Percentiles rank a stretch among this genome's conserved stretches.
Conservation (phyloP, 768 basidiomycete species). For the Boletus rubroflammeus region DNA sequence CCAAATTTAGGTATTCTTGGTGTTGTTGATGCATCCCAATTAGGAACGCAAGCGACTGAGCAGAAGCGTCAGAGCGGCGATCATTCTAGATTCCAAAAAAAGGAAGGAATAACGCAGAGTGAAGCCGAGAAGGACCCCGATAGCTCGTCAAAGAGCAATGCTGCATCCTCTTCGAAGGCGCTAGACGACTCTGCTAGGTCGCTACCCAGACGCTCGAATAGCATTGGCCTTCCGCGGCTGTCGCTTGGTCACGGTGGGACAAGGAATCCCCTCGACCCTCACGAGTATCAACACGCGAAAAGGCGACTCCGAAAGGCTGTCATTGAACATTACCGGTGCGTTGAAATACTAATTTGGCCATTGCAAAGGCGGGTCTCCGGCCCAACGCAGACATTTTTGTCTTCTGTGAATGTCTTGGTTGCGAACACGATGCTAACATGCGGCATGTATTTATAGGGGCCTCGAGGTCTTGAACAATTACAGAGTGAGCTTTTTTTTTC, state of each 20-base stretch:
- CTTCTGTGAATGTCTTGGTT: neutral
- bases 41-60: neutral
- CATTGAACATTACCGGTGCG: conserved; percentile 74
- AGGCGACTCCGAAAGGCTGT: conserved; percentile 80
- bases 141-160: neutral
- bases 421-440: conserved; percentile 5
- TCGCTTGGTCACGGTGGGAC: neutral
- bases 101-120: neutral
- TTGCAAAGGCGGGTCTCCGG: neutral
- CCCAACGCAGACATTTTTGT: neutral
- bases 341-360: neutral
- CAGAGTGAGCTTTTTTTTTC: conserved; percentile 42
- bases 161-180: neutral
- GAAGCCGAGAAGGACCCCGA: neutral
- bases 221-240: neutral
- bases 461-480: conserved; percentile 89
- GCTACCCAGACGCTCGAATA: neutral
- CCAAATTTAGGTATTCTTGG: neutral
- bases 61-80: neutral
- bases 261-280: conserved; percentile 49
- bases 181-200: neutral
- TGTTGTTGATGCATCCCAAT: neutral
- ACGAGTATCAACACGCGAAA: conserved; percentile 78
- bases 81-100: neutral
- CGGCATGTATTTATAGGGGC: conserved; percentile 40